phyloP scores from a whole-genome alignment of 208 protist genomes.

The Wallacemonas collosoma region DNA sequence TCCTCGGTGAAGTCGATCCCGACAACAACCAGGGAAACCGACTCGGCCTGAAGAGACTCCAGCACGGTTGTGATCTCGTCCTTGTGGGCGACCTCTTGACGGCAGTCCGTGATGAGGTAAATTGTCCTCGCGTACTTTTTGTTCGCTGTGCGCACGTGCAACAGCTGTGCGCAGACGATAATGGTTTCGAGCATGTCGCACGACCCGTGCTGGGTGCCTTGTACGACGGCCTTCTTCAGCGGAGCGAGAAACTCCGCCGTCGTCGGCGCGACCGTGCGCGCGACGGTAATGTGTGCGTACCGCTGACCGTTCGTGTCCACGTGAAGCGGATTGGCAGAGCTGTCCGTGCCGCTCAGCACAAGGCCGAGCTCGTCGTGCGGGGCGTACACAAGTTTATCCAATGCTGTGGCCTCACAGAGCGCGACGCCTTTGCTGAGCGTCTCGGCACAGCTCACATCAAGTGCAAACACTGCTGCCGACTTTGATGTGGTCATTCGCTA shows the following conservation, averaged over 20 bases:
- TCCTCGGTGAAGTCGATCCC: conserved; percentile 59
- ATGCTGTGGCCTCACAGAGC: conserved; percentile 33
- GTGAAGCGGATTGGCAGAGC: conserved; percentile 41
- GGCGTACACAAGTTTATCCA: conserved; percentile 53
- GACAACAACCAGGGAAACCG: conserved; percentile 79
- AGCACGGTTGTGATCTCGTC: conserved; percentile 54
- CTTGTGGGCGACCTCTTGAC: conserved; percentile 64
- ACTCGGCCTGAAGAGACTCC: conserved; percentile 38
- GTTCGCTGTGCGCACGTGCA: conserved; percentile 50
- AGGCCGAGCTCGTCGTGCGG: conserved; percentile 72
- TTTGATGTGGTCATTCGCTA: conserved; percentile 26
- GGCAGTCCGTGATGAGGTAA: conserved; percentile 87
- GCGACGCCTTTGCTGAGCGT: conserved; percentile 31
- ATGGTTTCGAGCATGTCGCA: conserved; percentile 88
- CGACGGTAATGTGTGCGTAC: conserved; percentile 42
- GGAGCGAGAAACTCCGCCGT: conserved; percentile 22
- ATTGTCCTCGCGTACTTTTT: conserved; percentile 73
- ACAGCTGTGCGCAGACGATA: conserved; percentile 68
- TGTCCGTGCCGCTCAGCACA: conserved; percentile 53
- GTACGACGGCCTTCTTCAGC: conserved; percentile 7
- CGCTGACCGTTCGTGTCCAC: conserved; percentile 7
- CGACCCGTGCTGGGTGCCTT: conserved; percentile 1
- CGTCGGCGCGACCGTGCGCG: conserved; percentile 21
- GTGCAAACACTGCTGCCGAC: conserved; percentile 42
- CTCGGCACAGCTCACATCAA: conserved; percentile 44